Conservation (phyloP, 1,284 basidiomycete genomes). For the Dichomitus squalens region DNA sequence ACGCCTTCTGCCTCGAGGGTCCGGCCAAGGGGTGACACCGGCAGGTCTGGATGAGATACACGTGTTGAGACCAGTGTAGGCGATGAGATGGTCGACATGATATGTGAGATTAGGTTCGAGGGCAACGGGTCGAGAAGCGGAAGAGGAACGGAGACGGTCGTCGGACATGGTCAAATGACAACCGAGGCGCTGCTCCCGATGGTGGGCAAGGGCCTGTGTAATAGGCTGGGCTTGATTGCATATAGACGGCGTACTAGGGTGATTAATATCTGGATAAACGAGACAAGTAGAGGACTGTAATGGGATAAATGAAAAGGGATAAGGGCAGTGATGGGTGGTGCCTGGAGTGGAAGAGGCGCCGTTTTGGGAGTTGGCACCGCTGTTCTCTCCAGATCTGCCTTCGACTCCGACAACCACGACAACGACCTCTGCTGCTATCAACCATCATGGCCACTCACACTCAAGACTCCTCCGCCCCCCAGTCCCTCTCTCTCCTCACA, state of each 20-base stretch:
- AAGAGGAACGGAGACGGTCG: not conserved
- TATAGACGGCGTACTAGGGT: not conserved
- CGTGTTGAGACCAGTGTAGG: constrained; percentile 4
- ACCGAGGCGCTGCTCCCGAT: constrained; percentile 13
- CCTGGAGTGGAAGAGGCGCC: constrained; percentile 3
- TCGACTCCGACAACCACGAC: constrained; percentile 22
- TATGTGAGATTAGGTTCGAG: constrained; percentile 8
- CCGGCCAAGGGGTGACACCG: not conserved
- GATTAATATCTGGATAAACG: not conserved
- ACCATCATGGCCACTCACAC: constrained; percentile 22
- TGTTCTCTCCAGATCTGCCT: constrained; percentile 3
- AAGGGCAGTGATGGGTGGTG: not conserved
- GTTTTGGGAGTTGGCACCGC: constrained; percentile 1
- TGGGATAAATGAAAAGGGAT: constrained; percentile 2
- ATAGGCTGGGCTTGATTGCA: too few relatives aligned
- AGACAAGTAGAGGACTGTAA: constrained; percentile 3
- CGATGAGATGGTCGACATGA: constrained; percentile 10
- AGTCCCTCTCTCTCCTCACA: constrained; percentile 10
- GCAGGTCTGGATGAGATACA: not conserved
- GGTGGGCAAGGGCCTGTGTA: too few relatives aligned
- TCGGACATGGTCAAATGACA: constrained; percentile 11
- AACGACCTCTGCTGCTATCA: constrained; percentile 17
- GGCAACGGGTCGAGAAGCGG: not conserved
- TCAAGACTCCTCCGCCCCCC: constrained; percentile 15
- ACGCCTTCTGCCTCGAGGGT: not conserved